A percentile compares a stretch with the other conserved stretches of the same genome.
Evolutionary conservation across 352 stramenopile species (phyloP).

Genomic region (Phytophthora foliorum): DNA sequence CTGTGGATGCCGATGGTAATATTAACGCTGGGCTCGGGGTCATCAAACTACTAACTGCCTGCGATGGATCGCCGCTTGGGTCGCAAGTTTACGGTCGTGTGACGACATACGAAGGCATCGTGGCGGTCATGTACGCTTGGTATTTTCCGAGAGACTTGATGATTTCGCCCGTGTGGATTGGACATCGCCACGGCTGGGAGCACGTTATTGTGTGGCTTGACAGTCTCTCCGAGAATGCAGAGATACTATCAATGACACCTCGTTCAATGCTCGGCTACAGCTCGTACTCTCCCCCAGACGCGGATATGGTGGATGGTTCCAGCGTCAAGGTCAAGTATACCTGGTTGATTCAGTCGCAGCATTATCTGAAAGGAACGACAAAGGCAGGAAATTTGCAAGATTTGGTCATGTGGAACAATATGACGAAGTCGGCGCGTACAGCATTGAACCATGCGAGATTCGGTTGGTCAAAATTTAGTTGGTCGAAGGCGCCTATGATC

Average conservation of each 20-base stretch:
- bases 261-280: neutral
- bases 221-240: neutral
- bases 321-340: slow-evolving; percentile 19
- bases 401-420: slow-evolving; percentile 28
- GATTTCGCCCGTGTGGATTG: slow-evolving; percentile 21
- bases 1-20: slow-evolving; percentile 16
- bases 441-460: no score
- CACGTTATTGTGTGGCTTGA: slow-evolving; percentile 50
- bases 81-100: slow-evolving; percentile 13
- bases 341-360: slow-evolving; percentile 1
- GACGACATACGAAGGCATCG: slow-evolving; percentile 1
- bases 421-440: slow-evolving; percentile 7
- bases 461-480: neutral
- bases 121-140: no score
- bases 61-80: neutral
- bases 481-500: slow-evolving; percentile 3
- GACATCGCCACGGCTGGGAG: slow-evolving; percentile 49
- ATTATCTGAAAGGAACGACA: slow-evolving; percentile 20
- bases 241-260: neutral
- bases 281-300: neutral
- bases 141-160: slow-evolving; percentile 6
- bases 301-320: neutral
- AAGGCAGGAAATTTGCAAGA: slow-evolving; percentile 18
- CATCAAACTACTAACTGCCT: neutral
- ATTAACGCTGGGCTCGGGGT: slow-evolving; percentile 7